Conservation (phyloP, 2,329 filamentous ascomycete species). For the Ophiostoma himal-ulmi region DNA sequence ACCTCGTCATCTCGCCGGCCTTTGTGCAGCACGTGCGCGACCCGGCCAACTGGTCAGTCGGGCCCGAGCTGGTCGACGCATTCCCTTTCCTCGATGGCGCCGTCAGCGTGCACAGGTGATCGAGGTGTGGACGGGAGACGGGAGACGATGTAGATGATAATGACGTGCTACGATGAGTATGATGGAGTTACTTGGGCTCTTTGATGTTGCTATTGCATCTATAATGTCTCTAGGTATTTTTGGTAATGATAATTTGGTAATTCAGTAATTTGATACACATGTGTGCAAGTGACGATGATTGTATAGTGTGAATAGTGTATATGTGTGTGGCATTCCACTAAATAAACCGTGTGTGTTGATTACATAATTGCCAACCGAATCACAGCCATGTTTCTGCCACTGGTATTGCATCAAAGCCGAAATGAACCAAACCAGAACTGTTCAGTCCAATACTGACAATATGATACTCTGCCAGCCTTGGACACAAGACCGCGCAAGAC, state of each 20-base stretch:
- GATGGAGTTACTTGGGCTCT: not conserved
- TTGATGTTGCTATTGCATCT: not conserved
- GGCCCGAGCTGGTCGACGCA: conserved; percentile 21
- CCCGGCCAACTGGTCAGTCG: conserved; percentile 21
- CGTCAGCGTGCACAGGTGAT: conserved; percentile 17
- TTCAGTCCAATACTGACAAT: not conserved
- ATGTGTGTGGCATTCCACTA: too few species aligned
- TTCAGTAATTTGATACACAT: too few species aligned
- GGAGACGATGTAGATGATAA: not conserved
- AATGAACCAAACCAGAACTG: too few species aligned
- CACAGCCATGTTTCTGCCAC: too few species aligned
- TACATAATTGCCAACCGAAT: too few species aligned
- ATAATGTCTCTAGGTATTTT: not conserved
- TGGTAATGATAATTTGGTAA: not conserved
- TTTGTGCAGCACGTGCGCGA: conserved; percentile 22
- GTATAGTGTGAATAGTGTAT: too few species aligned
- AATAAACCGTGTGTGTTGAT: too few species aligned
- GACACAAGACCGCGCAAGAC: not conserved
- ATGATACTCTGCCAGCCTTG: not conserved
- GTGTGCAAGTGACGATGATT: too few species aligned
- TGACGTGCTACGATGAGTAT: not conserved
- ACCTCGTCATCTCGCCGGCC: conserved; percentile 17
- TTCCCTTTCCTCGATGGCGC: conserved; percentile 22
- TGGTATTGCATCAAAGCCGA: too few species aligned
- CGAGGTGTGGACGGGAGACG: too few species aligned